Conservation (phyloP, 2,329 filamentous ascomycete genomes). For the Talaromyces verruculosus region DNA sequence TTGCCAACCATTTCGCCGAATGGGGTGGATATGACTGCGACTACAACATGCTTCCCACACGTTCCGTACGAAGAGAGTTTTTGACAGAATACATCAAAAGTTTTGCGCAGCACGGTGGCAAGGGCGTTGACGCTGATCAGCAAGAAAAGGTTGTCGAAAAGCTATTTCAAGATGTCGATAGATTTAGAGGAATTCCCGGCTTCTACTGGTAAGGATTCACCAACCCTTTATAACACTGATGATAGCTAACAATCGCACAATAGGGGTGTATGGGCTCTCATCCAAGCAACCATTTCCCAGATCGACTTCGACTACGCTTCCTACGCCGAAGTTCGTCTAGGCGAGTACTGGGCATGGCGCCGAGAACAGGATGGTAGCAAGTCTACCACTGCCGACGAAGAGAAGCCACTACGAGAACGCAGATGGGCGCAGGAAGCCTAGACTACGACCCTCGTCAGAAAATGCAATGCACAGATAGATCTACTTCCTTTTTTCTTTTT, state of each 20-base stretch:
- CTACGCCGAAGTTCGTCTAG: conserved; percentile 81
- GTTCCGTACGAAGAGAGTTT: conserved; percentile 73
- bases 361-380: conserved; percentile 67
- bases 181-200: conserved; percentile 84
- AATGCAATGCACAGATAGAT: neutral
- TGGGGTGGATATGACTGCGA: conserved; percentile 98
- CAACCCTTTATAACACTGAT: neutral
- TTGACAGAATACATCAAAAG: conserved; percentile 77
- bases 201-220: conserved; percentile 62
- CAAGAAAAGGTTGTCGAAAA: conserved; percentile 65
- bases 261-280: conserved; percentile 93
- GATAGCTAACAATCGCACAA: neutral
- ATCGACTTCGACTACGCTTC: conserved; percentile 96
- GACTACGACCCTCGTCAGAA: neutral
- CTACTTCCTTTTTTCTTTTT: neutral
- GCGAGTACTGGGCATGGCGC: conserved; percentile 93
- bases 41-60: conserved; percentile 76
- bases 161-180: conserved; percentile 78
- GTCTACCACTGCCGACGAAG: conserved; percentile 49
- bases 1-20: conserved; percentile 97
- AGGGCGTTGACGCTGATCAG: conserved; percentile 42
- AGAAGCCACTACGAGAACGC: conserved; percentile 72
- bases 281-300: conserved; percentile 88
- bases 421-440: conserved; percentile 66
- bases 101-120: conserved; percentile 59